phyloP scores from a whole-genome alignment of 78 protist genomes.

The Guillardia theta region DNA sequence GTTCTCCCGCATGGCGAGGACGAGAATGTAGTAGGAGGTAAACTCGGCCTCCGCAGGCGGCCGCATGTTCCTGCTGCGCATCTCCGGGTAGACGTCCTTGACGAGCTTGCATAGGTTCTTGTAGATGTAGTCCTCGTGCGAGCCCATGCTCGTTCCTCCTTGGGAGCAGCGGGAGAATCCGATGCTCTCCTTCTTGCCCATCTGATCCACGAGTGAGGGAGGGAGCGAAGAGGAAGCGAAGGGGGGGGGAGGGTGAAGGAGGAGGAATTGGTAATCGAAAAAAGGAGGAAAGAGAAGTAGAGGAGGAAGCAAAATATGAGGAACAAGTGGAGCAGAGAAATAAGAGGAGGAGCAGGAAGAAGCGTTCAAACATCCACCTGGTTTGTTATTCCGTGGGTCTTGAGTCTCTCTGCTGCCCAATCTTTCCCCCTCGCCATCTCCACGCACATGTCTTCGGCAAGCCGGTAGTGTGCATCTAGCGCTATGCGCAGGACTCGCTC shows the following conservation, averaged over 20 bases:
- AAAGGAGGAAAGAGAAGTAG: not conserved
- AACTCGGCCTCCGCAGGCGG: not conserved
- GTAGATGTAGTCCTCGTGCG: slow-evolving; percentile 21
- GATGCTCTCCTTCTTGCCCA: not conserved
- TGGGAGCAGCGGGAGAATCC: not conserved
- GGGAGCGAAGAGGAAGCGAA: too few species aligned
- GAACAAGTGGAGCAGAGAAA: not conserved
- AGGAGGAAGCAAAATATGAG: not conserved
- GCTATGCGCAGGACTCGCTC: slow-evolving; percentile 21
- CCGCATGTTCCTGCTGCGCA: not conserved
- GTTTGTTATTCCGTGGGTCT: not conserved
- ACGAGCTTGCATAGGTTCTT: slow-evolving; percentile 17
- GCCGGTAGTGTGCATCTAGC: slow-evolving; percentile 33
- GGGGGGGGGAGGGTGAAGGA: too few species aligned
- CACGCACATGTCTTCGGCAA: not conserved
- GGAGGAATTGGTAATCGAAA: too few species aligned
- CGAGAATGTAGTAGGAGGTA: not conserved
- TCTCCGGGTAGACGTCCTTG: slow-evolving; percentile 30
- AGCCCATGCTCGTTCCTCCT: not conserved
- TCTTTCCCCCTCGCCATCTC: not conserved
- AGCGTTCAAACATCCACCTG: too few species aligned
- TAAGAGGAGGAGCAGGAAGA: not conserved
- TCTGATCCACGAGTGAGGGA: too few species aligned
- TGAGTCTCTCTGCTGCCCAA: not conserved
- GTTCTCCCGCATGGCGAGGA: not conserved